Evolutionary conservation across 163 green algal genomes (phyloP).

Genomic region (Prototheca wickerhamii): DNA sequence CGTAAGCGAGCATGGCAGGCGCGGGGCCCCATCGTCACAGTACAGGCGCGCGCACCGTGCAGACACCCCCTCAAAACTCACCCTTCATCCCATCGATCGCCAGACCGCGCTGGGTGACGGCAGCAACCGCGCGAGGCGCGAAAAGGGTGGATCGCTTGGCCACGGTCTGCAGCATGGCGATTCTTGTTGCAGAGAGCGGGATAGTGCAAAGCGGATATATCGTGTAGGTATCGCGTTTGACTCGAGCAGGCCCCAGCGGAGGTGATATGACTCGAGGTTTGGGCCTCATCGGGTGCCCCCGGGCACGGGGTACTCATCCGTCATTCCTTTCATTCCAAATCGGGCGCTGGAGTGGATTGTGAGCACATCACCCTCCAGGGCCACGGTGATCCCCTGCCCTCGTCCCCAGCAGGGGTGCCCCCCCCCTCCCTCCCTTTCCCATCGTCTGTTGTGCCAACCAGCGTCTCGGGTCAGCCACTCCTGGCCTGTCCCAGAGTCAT

Average conservation of each 20-base stretch:
- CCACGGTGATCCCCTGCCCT: too few species aligned
- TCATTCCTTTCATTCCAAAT: not conserved
- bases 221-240: not conserved
- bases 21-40: slow-evolving; percentile 8
- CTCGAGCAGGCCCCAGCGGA: not conserved
- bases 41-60: not conserved
- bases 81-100: slow-evolving; percentile 11
- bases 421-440: not conserved
- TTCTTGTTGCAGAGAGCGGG: not conserved
- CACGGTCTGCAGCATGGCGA: not conserved
- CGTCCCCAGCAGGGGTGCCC: not conserved
- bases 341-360: slow-evolving; percentile 2
- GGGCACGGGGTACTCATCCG: not conserved
- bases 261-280: not conserved
- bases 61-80: not conserved
- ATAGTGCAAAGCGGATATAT: not conserved
- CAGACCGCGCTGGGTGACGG: not conserved
- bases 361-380: not conserved
- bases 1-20: not conserved
- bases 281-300: not conserved
- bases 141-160: not conserved
- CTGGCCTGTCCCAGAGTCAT: not conserved
- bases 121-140: not conserved
- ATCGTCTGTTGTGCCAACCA: not conserved
- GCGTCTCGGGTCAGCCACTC: not conserved